Evolutionary conservation across 1,284 basidiomycete species (phyloP).

Genomic region (Microbotryum intermedium): DNA sequence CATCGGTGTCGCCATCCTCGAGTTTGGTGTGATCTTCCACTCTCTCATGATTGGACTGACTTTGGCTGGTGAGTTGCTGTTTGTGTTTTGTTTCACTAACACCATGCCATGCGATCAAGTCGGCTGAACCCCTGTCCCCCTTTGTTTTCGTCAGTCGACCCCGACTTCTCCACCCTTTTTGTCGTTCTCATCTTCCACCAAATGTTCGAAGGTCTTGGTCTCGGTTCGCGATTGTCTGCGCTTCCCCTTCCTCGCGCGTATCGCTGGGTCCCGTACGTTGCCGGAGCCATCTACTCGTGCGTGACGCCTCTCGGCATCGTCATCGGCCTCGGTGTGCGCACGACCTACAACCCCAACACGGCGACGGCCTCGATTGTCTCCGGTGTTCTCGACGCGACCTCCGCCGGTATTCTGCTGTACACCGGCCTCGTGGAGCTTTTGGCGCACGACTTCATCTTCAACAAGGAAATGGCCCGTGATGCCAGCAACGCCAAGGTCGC

Average conservation of each 20-base stretch:
- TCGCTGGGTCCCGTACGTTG: slow-evolving; percentile 55
- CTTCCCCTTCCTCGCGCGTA: slow-evolving; percentile 56
- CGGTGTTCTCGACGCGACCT: slow-evolving; percentile 75
- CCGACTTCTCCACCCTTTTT: slow-evolving; percentile 18
- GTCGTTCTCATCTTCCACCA: slow-evolving; percentile 37
- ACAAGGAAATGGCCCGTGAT: slow-evolving; percentile 50
- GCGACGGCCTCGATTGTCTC: slow-evolving; percentile 66
- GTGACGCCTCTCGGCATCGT: slow-evolving; percentile 79
- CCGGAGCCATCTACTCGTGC: slow-evolving; percentile 61
- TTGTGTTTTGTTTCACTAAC: slow-evolving; percentile 80
- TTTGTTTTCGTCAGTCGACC: slow-evolving; percentile 8
- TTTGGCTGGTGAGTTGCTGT: slow-evolving; percentile 71
- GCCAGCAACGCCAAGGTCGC: slow-evolving; percentile 19
- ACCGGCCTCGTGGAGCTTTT: slow-evolving; percentile 50
- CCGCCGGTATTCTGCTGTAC: slow-evolving; percentile 63
- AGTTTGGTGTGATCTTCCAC: slow-evolving; percentile 86
- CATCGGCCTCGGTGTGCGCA: slow-evolving; percentile 69
- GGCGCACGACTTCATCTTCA: slow-evolving; percentile 87
- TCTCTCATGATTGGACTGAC: slow-evolving; percentile 82
- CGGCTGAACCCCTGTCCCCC: slow-evolving; percentile 31
- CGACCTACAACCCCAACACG: slow-evolving; percentile 70
- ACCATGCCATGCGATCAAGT: slow-evolving; percentile 51
- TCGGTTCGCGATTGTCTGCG: slow-evolving; percentile 66
- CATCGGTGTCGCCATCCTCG: slow-evolving; percentile 74
- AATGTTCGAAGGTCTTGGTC: slow-evolving; percentile 77